Base-by-base conservation (phyloP, 495 filamentous ascomycete genomes). In the Lentithecium fluviatile region DNA sequence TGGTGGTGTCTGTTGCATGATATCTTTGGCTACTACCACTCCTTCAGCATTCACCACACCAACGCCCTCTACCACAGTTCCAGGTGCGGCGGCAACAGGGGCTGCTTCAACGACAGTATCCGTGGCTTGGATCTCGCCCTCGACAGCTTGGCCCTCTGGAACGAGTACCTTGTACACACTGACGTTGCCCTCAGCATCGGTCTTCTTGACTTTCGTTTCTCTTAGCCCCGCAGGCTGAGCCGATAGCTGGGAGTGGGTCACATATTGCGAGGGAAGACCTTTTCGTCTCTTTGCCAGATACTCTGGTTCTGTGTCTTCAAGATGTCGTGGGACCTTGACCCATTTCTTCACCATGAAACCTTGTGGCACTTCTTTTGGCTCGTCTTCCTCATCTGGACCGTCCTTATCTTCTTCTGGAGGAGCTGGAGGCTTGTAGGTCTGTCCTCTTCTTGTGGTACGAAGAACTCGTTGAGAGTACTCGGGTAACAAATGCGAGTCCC, bases 201-300 rank as follows among this genome's bases (percentile, higher is more conserved):
- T 76, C 54, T 88, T 84, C 65, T 85, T 83, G 47, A 96, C 88
- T 53, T 85, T 94, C 0, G 88, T 89, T 67, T 86, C 86, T 32
- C 85, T 82, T 75, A 91, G 87, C 7, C 77, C 71, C 13, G 77
- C 75, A 19, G 70, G 74, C 6, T 74, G 60, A 2, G 76, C 71
- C 36, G 73, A 76, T 12, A 80, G 79, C 6, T 74, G 71, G 46
- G 78, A 69, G 15, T 77, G 76, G 37, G 80, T 66, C 13, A n/a
- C 64, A 64, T 84, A 83, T 8, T 81, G 67, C 20, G 78, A 80
- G 10, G 79, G 77, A 19, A 89, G 73, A n/a, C 88, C 89, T 67
- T 89, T 90, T 62, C 91, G 83, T 48, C 91, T 79, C 74, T 96
- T 95, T 0, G 91, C 94, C 20, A 98, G 76, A 65, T 90, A 94